Base-by-base conservation (phyloP, 805 yeast species). In the Wickerhamiella cacticola region DNA sequence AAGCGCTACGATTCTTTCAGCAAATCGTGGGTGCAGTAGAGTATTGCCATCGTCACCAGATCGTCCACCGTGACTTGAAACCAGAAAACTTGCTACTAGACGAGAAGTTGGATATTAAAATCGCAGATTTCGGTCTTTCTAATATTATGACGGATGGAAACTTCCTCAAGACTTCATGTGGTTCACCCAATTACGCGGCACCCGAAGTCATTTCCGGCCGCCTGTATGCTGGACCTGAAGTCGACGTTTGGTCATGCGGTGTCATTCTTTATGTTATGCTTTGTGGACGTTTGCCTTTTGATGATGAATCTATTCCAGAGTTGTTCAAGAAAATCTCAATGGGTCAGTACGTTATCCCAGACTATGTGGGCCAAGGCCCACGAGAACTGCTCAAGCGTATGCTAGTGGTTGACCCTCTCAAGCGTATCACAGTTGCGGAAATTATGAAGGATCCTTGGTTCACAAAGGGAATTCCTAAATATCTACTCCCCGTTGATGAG, bases 141-240 rank as follows among this genome's bases (percentile, higher is more conserved):
- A 88, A 88, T 63, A 87, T 88, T 56, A 88, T 88, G 97, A 89
- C 96, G 15, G 97, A 88, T 66, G 97, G 97, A 51, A 88, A 88
- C 63, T 88, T 88, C 63, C 71, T 88, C 60, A 89, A 88, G 62
- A 88, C 97, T 1, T 79, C 88, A 56, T 89, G 97, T 68, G 97
- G 97, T 3, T 82, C 94, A 6, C 97, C 97, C 48, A 89, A 89
- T 62, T 88, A 88, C 64, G 96, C 97, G 5, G 96, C 97, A 0
- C 97, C 97, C 1, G 97, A 88, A 65, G 96, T 88, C 24, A 88
- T 88, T 50, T 78, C 88, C 52, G 96, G 96, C 29, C 86, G 89
- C 62, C 71, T 89, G 47, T 89, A 88, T 58, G 97, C 96, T 1
- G 97, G 97, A 8, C 96, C 97, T 2, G 96, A 89, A 65, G 96